These are phyloP conservation scores for Phytopythium cucurbitacearum DNA, from an alignment of 352 stramenopile genomes.

Conservation along the genomic window DNA sequence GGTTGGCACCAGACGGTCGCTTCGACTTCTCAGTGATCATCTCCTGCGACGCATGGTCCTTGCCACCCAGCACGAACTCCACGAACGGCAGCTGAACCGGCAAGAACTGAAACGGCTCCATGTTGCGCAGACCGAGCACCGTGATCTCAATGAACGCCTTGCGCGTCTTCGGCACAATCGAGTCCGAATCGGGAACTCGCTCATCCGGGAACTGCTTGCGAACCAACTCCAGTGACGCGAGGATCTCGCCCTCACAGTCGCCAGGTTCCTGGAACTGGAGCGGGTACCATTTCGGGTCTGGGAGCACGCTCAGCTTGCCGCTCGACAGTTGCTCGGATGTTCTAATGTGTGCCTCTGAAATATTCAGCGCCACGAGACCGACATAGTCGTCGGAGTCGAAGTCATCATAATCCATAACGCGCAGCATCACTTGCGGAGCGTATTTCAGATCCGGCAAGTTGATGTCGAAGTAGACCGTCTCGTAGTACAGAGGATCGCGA, in stretches of 20 bases:
- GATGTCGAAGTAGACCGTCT: constrained; percentile 85
- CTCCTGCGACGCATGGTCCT: constrained; percentile 70
- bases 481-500: constrained; percentile 81
- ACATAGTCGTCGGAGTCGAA: constrained; percentile 75
- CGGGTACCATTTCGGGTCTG: constrained; percentile 69
- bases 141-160: constrained; percentile 85
- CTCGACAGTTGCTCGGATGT: constrained; percentile 52
- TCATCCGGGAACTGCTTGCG: constrained; percentile 67
- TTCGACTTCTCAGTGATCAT: constrained; percentile 88
- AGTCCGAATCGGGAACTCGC: constrained; percentile 40
- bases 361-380: constrained; percentile 51
- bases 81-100: constrained; percentile 85
- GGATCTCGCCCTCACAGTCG: constrained; percentile 75
- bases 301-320: constrained; percentile 35
- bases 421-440: constrained; percentile 71
- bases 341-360: constrained; percentile 66
- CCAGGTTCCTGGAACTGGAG: constrained; percentile 76
- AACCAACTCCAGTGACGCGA: constrained; percentile 75
- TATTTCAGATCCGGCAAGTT: constrained; percentile 77
- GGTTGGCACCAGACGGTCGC: constrained; percentile 70
- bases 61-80: constrained; percentile 86
- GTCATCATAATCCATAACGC: constrained; percentile 79
- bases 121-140: constrained; percentile 76
- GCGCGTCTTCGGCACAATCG: constrained; percentile 56
- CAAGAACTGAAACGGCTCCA: constrained; percentile 88